A percentile compares a stretch with the other conserved stretches of the same genome.
Evolutionary conservation across 139 green algal species (phyloP).

Genomic region (Pseudopediastrum boryanum): DNA sequence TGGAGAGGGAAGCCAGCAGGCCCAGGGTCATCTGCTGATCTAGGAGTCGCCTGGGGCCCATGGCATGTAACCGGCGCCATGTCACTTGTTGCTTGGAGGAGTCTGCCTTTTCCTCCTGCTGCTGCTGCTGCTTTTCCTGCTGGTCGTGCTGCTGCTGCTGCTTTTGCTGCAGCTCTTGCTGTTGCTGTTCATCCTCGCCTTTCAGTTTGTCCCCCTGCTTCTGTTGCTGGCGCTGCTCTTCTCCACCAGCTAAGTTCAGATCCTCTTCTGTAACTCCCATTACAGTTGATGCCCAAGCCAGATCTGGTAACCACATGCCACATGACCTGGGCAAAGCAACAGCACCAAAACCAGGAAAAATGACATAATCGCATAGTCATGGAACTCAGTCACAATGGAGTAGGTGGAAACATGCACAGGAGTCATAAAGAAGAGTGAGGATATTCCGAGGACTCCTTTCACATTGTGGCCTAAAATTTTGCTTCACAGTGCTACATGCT

Average conservation of each 20-base stretch:
- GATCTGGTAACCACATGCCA: slow-evolving; percentile 25
- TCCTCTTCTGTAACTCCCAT: neutral
- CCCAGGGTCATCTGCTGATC: slow-evolving; percentile 19
- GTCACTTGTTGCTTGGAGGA: slow-evolving; percentile 12
- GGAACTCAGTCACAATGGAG: no score
- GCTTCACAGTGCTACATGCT: no score
- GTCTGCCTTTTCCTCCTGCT: no score
- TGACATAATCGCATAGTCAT: neutral
- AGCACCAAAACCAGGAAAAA: neutral
- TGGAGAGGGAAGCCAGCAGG: slow-evolving; percentile 23
- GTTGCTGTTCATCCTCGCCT: neutral
- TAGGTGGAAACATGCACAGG: no score
- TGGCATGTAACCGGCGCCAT: slow-evolving; percentile 25
- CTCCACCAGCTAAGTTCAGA: neutral
- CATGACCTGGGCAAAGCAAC: neutral
- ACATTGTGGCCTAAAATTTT: no score
- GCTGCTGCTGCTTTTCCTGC: slow-evolving; percentile 1
- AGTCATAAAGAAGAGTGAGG: no score
- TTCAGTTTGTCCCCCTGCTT: neutral
- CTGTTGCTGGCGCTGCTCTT: neutral
- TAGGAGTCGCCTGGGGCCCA: slow-evolving; percentile 1
- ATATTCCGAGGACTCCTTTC: no score
- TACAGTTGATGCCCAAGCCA: slow-evolving; percentile 13
- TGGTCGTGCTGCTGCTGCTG: neutral
- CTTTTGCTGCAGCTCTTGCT: neutral